phyloP scores from a whole-genome alignment of 805 yeast genomes.

The Yamadazyma scolyti region DNA sequence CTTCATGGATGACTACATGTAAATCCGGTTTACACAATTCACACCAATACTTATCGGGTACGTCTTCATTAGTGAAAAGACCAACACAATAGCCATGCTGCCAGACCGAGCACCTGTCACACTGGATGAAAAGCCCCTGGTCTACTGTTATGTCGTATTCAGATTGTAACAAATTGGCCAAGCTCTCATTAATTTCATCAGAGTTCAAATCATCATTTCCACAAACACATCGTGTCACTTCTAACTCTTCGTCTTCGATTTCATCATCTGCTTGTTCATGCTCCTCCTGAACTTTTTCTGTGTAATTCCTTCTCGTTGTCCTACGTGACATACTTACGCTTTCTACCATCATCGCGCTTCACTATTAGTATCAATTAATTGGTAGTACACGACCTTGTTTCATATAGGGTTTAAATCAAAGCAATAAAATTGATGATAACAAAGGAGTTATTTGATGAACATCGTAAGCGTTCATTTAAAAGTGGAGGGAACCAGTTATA shows the following conservation, averaged over 20 bases:
- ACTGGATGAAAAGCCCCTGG: slow-evolving; percentile 70
- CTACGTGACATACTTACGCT: slow-evolving; percentile 15
- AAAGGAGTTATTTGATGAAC: too few species aligned
- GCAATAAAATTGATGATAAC: too few species aligned
- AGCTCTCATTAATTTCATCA: slow-evolving; percentile 19
- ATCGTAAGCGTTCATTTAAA: too few species aligned
- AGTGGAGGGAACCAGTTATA: too few species aligned
- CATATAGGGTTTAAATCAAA: too few species aligned
- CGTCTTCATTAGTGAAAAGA: slow-evolving; percentile 63
- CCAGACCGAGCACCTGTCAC: slow-evolving; percentile 94
- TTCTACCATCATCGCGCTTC: too few species aligned
- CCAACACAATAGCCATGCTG: slow-evolving; percentile 98
- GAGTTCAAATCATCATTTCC: slow-evolving; percentile 34
- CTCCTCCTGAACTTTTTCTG: slow-evolving; percentile 4
- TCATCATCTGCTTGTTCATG: slow-evolving; percentile 13
- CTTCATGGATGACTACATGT: slow-evolving; percentile 49
- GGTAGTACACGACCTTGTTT: too few species aligned
- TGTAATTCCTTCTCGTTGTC: slow-evolving; percentile 9
- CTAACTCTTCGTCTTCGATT: slow-evolving; percentile 32
- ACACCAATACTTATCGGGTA: slow-evolving; percentile 95
- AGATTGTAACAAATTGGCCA: slow-evolving; percentile 20
- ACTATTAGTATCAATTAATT: too few species aligned
- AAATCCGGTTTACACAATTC: slow-evolving; percentile 85
- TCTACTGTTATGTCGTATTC: slow-evolving; percentile 40
- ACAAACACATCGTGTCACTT: slow-evolving; percentile 41